Conservation (phyloP, 495 filamentous ascomycete species). For the Penicillium atrosanguineum region DNA sequence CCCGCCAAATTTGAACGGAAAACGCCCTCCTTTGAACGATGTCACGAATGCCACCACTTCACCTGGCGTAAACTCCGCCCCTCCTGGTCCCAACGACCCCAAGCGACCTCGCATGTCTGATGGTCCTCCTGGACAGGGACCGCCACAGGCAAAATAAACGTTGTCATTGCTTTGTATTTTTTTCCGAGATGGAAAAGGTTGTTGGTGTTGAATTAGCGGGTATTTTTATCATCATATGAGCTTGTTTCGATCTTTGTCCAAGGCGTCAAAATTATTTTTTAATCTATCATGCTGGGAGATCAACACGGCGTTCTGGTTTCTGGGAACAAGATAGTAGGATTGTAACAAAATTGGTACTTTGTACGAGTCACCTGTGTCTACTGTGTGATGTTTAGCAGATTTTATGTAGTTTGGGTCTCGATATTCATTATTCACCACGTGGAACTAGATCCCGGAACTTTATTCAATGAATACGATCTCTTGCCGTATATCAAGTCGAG, state of each 20-base stretch:
- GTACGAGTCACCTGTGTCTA: background rate
- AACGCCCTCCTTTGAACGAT: constrained; percentile 49
- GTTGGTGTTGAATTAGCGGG: constrained; percentile 15
- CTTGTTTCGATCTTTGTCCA: background rate
- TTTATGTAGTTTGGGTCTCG: background rate
- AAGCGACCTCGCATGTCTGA: constrained; percentile 34
- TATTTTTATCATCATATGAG: constrained; percentile 6
- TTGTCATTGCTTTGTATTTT: constrained; percentile 1
- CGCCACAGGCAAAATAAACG: constrained; percentile 11
- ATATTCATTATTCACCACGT: no score
- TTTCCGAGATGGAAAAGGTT: background rate
- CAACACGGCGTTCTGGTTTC: background rate
- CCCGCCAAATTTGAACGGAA: constrained; percentile 39
- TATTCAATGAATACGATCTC: no score
- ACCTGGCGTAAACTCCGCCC: constrained; percentile 15
- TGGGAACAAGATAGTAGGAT: background rate
- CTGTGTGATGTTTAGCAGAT: background rate
- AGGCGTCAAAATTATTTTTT: background rate
- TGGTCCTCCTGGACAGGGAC: constrained; percentile 11
- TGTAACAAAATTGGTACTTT: background rate
- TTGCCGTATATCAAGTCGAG: no score
- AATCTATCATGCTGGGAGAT: background rate
- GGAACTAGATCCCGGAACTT: no score
- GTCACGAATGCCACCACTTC: constrained; percentile 45
- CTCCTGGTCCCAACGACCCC: constrained; percentile 29